Conservation (phyloP, 805 yeast genomes). For the Diddensiella transvaalensis region DNA sequence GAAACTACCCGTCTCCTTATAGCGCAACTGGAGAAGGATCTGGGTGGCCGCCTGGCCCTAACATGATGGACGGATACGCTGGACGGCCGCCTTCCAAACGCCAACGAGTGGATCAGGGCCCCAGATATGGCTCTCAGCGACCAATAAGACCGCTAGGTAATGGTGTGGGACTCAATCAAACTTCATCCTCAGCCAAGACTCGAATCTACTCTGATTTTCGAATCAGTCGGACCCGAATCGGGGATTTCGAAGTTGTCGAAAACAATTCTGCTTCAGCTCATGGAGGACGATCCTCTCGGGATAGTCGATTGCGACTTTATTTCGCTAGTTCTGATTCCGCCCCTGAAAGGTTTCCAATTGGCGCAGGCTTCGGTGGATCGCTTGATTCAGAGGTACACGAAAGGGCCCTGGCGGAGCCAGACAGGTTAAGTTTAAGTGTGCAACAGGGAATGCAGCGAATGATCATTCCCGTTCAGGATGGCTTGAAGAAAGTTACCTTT, state of each 20-base stretch:
- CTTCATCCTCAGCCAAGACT: slow-evolving; percentile 1
- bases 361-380: no score
- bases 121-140: neutral
- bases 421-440: slow-evolving; percentile 14
- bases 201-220: slow-evolving; percentile 16
- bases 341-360: no score
- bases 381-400: slow-evolving; percentile 1
- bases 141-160: neutral
- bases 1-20: neutral
- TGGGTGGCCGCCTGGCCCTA: no score
- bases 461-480: slow-evolving; percentile 19
- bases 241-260: slow-evolving; percentile 13
- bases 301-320: slow-evolving; percentile 13
- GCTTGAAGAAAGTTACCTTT: slow-evolving; percentile 13
- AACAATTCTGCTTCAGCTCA: neutral
- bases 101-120: neutral
- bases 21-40: no score
- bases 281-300: slow-evolving; percentile 1
- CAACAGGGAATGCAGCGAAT: slow-evolving; percentile 15
- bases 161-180: no score
- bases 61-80: neutral
- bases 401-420: slow-evolving; percentile 15
- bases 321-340: neutral
- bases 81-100: neutral
- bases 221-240: slow-evolving; percentile 11